Conservation (phyloP, 768 basidiomycete species). For the Suillus cothurnatus region DNA sequence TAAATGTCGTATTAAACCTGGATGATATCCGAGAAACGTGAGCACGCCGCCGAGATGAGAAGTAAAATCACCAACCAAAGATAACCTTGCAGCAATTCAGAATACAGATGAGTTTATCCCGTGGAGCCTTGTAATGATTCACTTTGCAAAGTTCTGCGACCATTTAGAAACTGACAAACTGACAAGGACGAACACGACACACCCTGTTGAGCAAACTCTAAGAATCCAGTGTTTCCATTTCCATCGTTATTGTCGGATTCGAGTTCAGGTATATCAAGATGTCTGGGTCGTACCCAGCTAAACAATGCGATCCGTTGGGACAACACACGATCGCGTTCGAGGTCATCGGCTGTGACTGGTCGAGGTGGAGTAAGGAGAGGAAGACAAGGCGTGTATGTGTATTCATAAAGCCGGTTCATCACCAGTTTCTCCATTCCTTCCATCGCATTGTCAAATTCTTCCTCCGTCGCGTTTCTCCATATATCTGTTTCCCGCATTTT, state of each 20-base stretch:
- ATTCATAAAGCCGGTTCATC: slow-evolving; percentile 96
- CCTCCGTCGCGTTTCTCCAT: slow-evolving; percentile 77
- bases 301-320: slow-evolving; percentile 90
- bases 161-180: not conserved
- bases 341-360: slow-evolving; percentile 88
- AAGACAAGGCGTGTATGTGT: slow-evolving; percentile 91
- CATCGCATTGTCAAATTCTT: slow-evolving; percentile 94
- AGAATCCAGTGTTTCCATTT: slow-evolving; percentile 60
- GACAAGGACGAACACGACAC: slow-evolving; percentile 10
- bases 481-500: slow-evolving; percentile 86
- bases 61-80: slow-evolving; percentile 66
- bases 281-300: slow-evolving; percentile 84
- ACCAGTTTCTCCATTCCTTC: slow-evolving; percentile 99
- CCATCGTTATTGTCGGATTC: slow-evolving; percentile 48
- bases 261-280: slow-evolving; percentile 86
- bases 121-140: slow-evolving; percentile 97
- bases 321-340: slow-evolving; percentile 93
- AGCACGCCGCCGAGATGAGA: slow-evolving; percentile 9
- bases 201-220: slow-evolving; percentile 92
- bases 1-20: slow-evolving; percentile 89
- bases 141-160: slow-evolving; percentile 86
- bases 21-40: not conserved
- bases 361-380: slow-evolving; percentile 64
- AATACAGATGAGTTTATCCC: slow-evolving; percentile 97
- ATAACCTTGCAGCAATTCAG: slow-evolving; percentile 99